Evolutionary conservation across 2,329 filamentous ascomycete species (phyloP).

Genomic region (Aaosphaeria arxii): DNA sequence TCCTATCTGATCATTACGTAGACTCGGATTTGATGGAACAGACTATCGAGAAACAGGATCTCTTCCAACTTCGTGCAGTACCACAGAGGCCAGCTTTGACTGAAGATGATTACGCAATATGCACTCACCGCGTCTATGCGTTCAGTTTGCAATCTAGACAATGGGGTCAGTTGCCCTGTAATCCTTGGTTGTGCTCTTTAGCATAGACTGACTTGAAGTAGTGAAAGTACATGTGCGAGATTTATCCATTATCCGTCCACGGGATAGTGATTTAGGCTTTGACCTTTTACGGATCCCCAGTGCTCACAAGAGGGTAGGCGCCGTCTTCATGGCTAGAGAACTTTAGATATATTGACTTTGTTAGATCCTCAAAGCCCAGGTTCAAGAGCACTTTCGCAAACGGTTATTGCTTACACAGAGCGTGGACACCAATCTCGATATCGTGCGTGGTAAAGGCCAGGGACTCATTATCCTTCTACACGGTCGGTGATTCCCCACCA

Average conservation of each 20-base stretch:
- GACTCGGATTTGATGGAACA: background rate
- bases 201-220: too few relatives aligned
- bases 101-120: background rate
- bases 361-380: background rate
- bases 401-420: background rate
- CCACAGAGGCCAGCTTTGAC: background rate
- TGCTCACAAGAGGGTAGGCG: background rate
- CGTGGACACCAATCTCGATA: slow-evolving; percentile 1
- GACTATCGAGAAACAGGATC: background rate
- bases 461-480: slow-evolving; percentile 10
- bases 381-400: slow-evolving; percentile 1
- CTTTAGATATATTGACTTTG: too few relatives aligned
- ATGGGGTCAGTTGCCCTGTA: background rate
- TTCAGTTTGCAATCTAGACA: background rate
- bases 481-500: background rate
- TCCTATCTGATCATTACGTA: background rate
- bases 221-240: too few relatives aligned
- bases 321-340: too few relatives aligned
- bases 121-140: background rate
- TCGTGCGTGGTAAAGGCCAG: slow-evolving; percentile 8
- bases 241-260: too few relatives aligned
- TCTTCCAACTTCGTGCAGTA: background rate
- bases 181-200: too few relatives aligned
- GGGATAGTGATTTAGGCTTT: background rate
- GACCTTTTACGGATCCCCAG: background rate